Evolutionary conservation across 495 filamentous ascomycete species (phyloP).

Genomic region (Haplographium delicatum): DNA sequence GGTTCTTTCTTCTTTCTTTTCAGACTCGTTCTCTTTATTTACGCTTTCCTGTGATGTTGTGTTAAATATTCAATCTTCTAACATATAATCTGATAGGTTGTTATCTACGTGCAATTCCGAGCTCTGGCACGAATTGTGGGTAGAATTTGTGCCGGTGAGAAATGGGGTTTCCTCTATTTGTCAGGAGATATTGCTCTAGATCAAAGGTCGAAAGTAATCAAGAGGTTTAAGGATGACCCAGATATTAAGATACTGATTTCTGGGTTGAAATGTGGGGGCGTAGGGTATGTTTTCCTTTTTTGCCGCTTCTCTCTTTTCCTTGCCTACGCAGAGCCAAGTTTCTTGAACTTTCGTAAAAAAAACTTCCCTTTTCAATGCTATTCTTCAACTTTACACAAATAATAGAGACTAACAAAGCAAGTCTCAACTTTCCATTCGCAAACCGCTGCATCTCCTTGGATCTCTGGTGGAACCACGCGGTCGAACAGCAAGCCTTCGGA

Average conservation of each 20-base stretch:
- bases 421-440: conserved; percentile 49
- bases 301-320: conserved; percentile 4
- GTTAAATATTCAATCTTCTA: background rate
- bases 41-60: background rate
- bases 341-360: too few species aligned
- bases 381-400: background rate
- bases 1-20: conserved; percentile 20
- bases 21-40: background rate
- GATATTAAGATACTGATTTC: conserved; percentile 33
- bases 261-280: conserved; percentile 29
- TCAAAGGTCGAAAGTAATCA: conserved; percentile 14
- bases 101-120: conserved; percentile 34
- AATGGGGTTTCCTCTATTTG: conserved; percentile 29
- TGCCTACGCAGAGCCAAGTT: too few species aligned
- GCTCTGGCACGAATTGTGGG: conserved; percentile 30
- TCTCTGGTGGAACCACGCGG: conserved; percentile 53
- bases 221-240: conserved; percentile 13
- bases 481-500: conserved; percentile 66
- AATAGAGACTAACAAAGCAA: conserved; percentile 26
- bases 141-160: conserved; percentile 24
- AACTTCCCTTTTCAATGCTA: too few species aligned
- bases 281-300: conserved; percentile 17
- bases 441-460: conserved; percentile 55
- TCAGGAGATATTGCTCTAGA: conserved; percentile 23
- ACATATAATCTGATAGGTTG: conserved; percentile 4